Conservation (phyloP, 352 stramenopile species). For the Globisporangium heterothallicum region DNA sequence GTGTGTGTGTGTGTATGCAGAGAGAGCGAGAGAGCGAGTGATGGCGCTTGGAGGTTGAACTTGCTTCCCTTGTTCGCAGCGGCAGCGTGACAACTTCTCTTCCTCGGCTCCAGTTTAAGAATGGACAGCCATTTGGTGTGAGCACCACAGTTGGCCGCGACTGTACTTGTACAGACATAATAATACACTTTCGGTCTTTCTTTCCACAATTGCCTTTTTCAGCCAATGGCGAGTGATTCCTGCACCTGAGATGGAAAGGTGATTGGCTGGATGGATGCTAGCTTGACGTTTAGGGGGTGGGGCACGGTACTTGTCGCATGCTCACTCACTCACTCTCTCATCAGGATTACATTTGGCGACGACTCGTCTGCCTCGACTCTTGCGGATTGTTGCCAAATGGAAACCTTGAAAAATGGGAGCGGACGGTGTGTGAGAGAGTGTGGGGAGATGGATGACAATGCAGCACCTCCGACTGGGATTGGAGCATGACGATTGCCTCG, state of each 20-base stretch:
- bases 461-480: background rate
- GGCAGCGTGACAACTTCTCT: slow-evolving; percentile 5
- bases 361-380: background rate
- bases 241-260: no score
- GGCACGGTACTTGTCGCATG: background rate
- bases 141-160: slow-evolving; percentile 2
- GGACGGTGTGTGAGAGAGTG: background rate
- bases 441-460: background rate
- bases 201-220: no score
- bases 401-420: background rate
- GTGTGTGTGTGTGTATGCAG: background rate
- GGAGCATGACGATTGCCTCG: background rate
- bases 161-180: slow-evolving; percentile 7
- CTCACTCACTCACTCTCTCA: no score
- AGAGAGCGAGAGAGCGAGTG: slow-evolving; percentile 3
- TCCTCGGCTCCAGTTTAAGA: slow-evolving; percentile 11
- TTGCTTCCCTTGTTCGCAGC: no score
- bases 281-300: no score
- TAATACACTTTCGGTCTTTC: no score
- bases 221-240: no score
- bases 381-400: no score
- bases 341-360: background rate
- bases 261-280: background rate
- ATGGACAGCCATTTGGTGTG: slow-evolving; percentile 6
- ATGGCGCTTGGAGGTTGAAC: background rate